phyloP scores from a whole-genome alignment of 441 rosid genomes.

The Corymbia calophylla region DNA sequence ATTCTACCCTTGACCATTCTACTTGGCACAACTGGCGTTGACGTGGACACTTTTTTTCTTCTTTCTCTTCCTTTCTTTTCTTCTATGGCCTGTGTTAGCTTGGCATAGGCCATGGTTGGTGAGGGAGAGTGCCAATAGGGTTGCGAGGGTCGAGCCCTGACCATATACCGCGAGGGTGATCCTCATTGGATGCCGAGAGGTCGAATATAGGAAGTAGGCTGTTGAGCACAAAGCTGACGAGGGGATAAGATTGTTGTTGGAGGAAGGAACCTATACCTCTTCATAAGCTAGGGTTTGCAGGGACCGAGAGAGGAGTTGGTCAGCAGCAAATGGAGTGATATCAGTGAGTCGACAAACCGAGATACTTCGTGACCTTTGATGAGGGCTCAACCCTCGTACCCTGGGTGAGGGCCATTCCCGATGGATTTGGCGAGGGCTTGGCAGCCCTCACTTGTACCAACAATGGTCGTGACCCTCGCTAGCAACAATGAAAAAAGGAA shows the following conservation, averaged over 20 bases:
- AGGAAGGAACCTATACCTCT: neutral
- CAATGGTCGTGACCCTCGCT: neutral
- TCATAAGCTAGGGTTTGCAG: neutral
- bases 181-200: neutral
- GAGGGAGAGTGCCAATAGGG: neutral
- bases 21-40: fast-evolving
- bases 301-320: neutral
- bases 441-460: neutral
- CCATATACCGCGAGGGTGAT: neutral
- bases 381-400: neutral
- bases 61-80: neutral
- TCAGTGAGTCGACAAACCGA: neutral
- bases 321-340: neutral
- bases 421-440: neutral
- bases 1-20: neutral
- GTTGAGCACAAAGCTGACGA: neutral
- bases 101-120: neutral
- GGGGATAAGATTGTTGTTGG: neutral
- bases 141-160: neutral
- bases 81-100: neutral
- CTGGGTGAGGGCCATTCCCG: neutral
- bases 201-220: neutral
- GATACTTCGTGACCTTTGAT: neutral
- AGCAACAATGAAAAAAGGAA: neutral
- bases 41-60: too few relatives aligned